Evolutionary conservation across 768 basidiomycete genomes (phyloP), one percentile per base, ranked within the genome.

Genomic region (Tulasnella sp.): DNA sequence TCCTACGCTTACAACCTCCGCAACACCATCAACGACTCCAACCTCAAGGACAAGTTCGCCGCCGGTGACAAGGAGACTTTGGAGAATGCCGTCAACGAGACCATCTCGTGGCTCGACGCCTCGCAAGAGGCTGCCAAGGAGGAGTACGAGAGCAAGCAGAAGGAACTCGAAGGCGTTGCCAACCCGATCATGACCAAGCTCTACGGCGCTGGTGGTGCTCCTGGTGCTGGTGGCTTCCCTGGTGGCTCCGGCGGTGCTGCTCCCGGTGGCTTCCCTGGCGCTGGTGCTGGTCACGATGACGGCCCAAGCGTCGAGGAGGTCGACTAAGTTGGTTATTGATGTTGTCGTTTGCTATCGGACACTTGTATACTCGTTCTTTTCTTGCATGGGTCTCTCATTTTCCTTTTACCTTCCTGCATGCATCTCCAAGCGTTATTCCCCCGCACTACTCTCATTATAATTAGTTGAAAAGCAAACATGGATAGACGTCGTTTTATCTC

Each of bases 1-100:
- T 86, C 86, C 3, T 89, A 88, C 85, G 85, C 88, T 48, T 89
- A 88, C 87, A 87, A 86, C 82, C 85, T 89, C 83, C 85, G 87
- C 81, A 85, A 87, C 83, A 87, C 88, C 77, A 82, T 88, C 50
- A 82, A 85, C 79, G 86, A 86, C 79, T 86, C 86, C 80, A 83
- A 85, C 78, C 85, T 89, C 77, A 83, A 87, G 81, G 83, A 85
- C 83, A 87, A 87, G 85, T 83, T 88, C 84, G 85, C 87, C 18
- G 84, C 82, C 20, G 83, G 58, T 6, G 86, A 86, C 85, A 85
- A 85, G 85, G 83, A 83, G 80, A 82, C 84, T 64, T 84, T 87
- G 79, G 83, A 86, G 81, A 84, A 83, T 81, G 85, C 85, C 42
- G 84, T 86, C 84, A 80, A 84, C 81, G 88, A 88, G 84, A 84